Conservation (phyloP, 768 basidiomycete species). For the Leccinum subgranulosum region DNA sequence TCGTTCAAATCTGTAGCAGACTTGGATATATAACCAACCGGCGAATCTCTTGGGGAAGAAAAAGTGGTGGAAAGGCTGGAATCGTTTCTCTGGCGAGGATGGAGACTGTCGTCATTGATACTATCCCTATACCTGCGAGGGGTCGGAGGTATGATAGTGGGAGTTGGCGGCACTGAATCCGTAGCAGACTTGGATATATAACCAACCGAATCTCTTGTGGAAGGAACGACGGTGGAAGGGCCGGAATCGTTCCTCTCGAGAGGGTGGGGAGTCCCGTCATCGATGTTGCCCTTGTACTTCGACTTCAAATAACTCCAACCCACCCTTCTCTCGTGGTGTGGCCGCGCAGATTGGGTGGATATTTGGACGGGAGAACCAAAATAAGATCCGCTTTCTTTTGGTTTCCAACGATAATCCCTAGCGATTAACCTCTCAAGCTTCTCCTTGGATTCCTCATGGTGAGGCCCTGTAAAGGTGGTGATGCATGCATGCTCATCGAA, state of each 20-base stretch:
- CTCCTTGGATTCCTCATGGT: conserved; percentile 10
- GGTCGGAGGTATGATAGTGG: conserved; percentile 11
- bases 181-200: conserved; percentile 7
- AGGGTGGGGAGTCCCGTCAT: not conserved
- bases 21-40: conserved; percentile 4
- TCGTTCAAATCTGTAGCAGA: conserved; percentile 10
- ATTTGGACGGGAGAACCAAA: conserved; percentile 8
- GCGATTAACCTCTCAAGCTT: conserved; percentile 14
- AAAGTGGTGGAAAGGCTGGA: not conserved
- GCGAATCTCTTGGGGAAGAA: not conserved
- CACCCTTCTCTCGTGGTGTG: not conserved
- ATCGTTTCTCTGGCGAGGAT: not conserved
- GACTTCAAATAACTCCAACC: not conserved
- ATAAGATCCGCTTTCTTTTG: conserved; percentile 3
- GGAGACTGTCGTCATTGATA: not conserved
- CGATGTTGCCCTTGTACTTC: not conserved
- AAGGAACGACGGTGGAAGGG: not conserved
- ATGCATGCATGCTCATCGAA: conserved; percentile 40
- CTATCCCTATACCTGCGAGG: not conserved
- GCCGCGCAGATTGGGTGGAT: not conserved
- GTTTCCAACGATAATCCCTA: conserved; percentile 6
- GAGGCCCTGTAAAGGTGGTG: conserved; percentile 23
- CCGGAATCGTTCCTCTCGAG: not conserved
- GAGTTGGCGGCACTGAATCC: conserved; percentile 1
- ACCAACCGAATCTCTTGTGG: not conserved